Evolutionary conservation across 495 filamentous ascomycete species (phyloP), one percentile per base, ranked within the genome.

Genomic region (Thozetella sp.): DNA sequence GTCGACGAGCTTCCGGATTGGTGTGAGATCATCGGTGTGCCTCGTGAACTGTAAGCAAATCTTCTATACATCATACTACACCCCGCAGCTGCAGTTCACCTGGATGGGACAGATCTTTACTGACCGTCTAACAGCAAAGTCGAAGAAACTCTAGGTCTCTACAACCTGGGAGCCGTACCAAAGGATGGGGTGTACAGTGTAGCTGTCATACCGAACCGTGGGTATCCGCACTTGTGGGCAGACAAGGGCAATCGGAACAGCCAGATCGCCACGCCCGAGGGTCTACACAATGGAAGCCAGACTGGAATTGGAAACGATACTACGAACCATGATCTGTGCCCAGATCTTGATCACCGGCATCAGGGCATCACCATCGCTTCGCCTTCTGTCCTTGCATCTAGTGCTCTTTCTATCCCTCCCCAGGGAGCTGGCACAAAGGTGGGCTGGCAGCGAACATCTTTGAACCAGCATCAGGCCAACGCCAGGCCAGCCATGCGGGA

Each of bases 1-100:
- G 66, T 76, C 12, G 79, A 80, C 57, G 73, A 81, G 61, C 73
- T 83, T 0, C 80, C 77, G 0, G 67, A 66, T 4, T 73, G 70
- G 64, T 55, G 79, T 13, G 60, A 77, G 17, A 56, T 81, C 20
- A 51, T 70, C 20, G 73, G 70, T 13, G 60, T 75, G 3, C 77
- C 76, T 19, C 73, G 79, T 4, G 61, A 74, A 55, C 64, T 80
- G 25, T 37, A 37, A 57, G 15, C 6, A 37, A 6, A 15, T 37
- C 6, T 37, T 6, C n/a, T n/a, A n/a, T n/a, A n/a, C n/a, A n/a
- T n/a, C n/a, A n/a, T n/a, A n/a, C n/a, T n/a, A n/a, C n/a, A n/a
- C n/a, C n/a, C n/a, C n/a, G n/a, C n/a, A n/a, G n/a, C n/a, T n/a
- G n/a, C n/a, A n/a, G n/a, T n/a, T n/a, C n/a, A n/a, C n/a, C n/a